A percentile compares a stretch with the other conserved stretches of the same genome.
phyloP scores from a whole-genome alignment of 768 basidiomycete genomes.

The Mycena capillaripes region DNA sequence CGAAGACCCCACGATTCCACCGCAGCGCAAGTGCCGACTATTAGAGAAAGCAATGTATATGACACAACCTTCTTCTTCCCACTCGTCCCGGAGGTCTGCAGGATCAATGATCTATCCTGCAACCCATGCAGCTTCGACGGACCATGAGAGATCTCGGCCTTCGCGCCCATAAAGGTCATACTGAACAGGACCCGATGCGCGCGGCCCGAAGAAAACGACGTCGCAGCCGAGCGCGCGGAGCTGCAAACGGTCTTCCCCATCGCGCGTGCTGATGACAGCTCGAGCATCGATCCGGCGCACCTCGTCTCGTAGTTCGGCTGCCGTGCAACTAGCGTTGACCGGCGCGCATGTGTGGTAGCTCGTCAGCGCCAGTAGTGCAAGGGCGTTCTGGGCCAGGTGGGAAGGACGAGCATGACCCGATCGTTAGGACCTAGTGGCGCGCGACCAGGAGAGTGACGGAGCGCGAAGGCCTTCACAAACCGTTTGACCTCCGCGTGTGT shows the following conservation, averaged over 20 bases:
- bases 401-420: constrained; percentile 59
- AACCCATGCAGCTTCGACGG: constrained; percentile 52
- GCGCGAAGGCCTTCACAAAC: constrained; percentile 54
- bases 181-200: constrained; percentile 54
- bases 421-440: constrained; percentile 55
- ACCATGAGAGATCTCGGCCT: constrained; percentile 19
- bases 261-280: constrained; percentile 57
- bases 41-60: constrained; percentile 57
- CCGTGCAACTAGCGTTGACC: constrained; percentile 61
- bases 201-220: constrained; percentile 52
- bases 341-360: constrained; percentile 62
- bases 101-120: constrained; percentile 62
- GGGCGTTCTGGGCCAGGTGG: constrained; percentile 61
- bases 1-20: constrained; percentile 59
- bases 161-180: constrained; percentile 47
- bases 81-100: constrained; percentile 73
- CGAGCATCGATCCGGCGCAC: constrained; percentile 54
- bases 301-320: constrained; percentile 59
- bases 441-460: constrained; percentile 47
- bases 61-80: constrained; percentile 68
- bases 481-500: constrained; percentile 50
- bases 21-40: constrained; percentile 61
- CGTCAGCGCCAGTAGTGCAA: constrained; percentile 59
- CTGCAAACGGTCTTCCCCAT: constrained; percentile 54
- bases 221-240: constrained; percentile 53